Evolutionary conservation across 2,329 filamentous ascomycete genomes (phyloP).

Genomic region (Penicillium brasilianum): DNA sequence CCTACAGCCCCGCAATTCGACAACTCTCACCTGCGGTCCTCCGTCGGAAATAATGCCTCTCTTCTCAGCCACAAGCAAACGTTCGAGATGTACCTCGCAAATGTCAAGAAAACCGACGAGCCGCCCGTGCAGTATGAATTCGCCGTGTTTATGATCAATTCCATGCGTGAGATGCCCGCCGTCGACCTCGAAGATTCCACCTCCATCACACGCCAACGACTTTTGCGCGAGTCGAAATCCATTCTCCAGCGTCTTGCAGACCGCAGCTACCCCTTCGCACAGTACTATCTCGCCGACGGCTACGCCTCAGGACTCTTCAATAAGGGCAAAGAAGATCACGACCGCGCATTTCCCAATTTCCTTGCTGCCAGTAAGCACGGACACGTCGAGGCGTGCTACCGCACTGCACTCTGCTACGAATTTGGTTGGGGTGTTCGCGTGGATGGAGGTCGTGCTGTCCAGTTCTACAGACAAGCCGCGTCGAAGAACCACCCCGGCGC

Average conservation of each 20-base stretch:
- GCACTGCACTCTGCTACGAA: slow-evolving; percentile 92
- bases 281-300: slow-evolving; percentile 96
- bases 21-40: slow-evolving; percentile 78
- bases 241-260: slow-evolving; percentile 87
- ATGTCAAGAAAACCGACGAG: slow-evolving; percentile 96
- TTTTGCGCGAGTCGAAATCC: slow-evolving; percentile 83
- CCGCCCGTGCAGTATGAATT: slow-evolving; percentile 93
- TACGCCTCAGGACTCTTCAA: slow-evolving; percentile 93
- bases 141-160: slow-evolving; percentile 89
- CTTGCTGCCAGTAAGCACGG: slow-evolving; percentile 94
- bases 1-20: slow-evolving; percentile 70
- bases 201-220: slow-evolving; percentile 62
- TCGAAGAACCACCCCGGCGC: slow-evolving; percentile 95
- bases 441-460: slow-evolving; percentile 87
- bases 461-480: slow-evolving; percentile 88
- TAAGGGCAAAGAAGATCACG: slow-evolving; percentile 91
- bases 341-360: slow-evolving; percentile 90
- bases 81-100: slow-evolving; percentile 94
- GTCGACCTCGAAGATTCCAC: slow-evolving; percentile 45
- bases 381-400: slow-evolving; percentile 93
- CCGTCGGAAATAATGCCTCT: slow-evolving; percentile 87
- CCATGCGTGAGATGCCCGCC: slow-evolving; percentile 77
- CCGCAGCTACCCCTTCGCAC: slow-evolving; percentile 91
- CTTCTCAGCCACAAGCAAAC: slow-evolving; percentile 91
- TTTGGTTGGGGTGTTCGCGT: slow-evolving; percentile 96